Percentiles rank a stretch among this genome's conserved stretches.
These are phyloP conservation scores for Gymnopilus dilepis DNA, from an alignment of 768 basidiomycete genomes.

Conservation along the genomic window DNA sequence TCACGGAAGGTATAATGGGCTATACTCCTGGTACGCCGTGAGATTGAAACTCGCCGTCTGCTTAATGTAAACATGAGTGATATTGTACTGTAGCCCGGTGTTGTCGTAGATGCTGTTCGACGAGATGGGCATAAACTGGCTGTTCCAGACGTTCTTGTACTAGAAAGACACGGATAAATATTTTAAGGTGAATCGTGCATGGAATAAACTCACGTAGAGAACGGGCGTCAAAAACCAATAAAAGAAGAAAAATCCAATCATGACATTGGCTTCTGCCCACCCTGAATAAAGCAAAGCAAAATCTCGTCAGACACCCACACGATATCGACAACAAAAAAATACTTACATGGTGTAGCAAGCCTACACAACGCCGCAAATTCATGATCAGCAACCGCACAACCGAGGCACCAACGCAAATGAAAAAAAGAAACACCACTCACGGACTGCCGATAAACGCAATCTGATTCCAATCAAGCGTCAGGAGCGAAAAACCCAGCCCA, in stretches of 20 bases:
- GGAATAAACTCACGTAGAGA: conserved; percentile 41
- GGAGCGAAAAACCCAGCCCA: conserved; percentile 55
- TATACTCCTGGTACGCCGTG: conserved; percentile 51
- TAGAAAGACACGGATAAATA: too few relatives aligned
- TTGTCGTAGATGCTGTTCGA: conserved; percentile 65
- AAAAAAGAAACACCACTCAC: conserved; percentile 37
- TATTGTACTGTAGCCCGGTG: conserved; percentile 51
- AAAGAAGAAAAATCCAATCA: conserved; percentile 64
- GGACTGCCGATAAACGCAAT: conserved; percentile 74
- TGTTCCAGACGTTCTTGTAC: conserved; percentile 62
- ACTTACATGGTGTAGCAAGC: conserved; percentile 53
- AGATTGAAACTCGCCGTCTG: conserved; percentile 43
- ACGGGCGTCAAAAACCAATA: conserved; percentile 64
- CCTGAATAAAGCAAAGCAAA: conserved; percentile 36
- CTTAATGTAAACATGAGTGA: conserved; percentile 45
- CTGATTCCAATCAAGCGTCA: conserved; percentile 68
- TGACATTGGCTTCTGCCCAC: conserved; percentile 80
- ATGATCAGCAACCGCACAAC: conserved; percentile 4
- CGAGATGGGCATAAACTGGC: conserved; percentile 61
- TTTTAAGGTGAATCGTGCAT: not conserved
- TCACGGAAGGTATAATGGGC: conserved; percentile 53
- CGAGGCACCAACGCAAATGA: conserved; percentile 2
- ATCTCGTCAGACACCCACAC: not conserved
- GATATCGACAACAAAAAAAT: not conserved
- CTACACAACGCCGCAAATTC: conserved; percentile 26